Evolutionary conservation across 208 protist species (phyloP).

Genomic region (Spongospora subterranea): DNA sequence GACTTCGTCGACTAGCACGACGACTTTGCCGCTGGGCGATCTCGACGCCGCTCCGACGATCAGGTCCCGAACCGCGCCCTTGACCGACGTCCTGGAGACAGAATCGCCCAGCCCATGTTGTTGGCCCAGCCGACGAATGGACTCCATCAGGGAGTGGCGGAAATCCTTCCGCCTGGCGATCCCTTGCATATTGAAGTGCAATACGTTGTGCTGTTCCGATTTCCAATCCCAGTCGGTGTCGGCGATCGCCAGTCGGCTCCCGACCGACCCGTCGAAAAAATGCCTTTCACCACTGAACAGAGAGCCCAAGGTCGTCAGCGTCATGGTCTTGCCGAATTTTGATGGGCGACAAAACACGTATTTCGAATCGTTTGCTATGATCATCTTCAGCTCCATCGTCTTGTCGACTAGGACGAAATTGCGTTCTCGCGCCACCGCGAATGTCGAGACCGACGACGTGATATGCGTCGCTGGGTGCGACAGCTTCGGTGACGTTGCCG

Average conservation of each 20-base stretch:
- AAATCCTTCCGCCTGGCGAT: neutral
- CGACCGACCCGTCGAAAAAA: conserved; percentile 8
- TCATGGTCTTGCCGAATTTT: conserved; percentile 41
- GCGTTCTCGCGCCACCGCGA: neutral
- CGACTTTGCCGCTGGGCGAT: conserved; percentile 50
- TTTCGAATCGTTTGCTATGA: neutral
- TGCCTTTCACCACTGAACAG: conserved; percentile 22
- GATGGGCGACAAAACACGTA: neutral
- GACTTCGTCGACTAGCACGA: conserved; percentile 38
- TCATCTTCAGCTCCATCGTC: neutral
- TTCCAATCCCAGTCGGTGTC: conserved; percentile 9
- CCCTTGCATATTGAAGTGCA: conserved; percentile 1
- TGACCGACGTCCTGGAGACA: neutral
- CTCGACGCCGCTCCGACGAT: neutral
- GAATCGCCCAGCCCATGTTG: neutral
- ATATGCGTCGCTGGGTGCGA: neutral
- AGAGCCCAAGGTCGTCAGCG: neutral
- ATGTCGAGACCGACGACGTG: conserved; percentile 28
- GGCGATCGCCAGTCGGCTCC: neutral
- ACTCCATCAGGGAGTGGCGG: neutral
- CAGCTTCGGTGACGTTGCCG: neutral
- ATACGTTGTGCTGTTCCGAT: neutral
- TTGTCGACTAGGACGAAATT: conserved; percentile 19
- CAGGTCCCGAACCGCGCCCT: neutral
- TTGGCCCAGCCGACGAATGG: neutral